These are phyloP conservation scores for Podaxis mareebaensis DNA, from an alignment of 768 basidiomycete genomes.

Conservation along the genomic window DNA sequence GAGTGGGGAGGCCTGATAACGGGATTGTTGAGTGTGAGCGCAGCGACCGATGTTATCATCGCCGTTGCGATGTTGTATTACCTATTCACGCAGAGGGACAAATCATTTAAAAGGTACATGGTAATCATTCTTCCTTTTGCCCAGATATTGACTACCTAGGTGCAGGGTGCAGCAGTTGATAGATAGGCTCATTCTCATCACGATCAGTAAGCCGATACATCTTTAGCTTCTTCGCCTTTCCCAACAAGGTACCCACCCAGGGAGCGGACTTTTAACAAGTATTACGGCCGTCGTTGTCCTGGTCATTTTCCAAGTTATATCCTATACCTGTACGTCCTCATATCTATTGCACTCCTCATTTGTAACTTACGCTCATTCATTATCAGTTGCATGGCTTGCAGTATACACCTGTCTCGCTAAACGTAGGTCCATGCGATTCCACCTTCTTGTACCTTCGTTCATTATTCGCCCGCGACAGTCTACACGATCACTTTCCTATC, in stretches of 20 bases:
- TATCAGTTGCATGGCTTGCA: background rate
- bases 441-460: background rate
- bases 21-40: constrained; percentile 1
- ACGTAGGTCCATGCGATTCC: background rate
- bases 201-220: background rate
- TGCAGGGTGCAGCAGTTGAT: background rate
- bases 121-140: background rate
- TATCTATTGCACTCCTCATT: background rate
- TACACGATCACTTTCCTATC: constrained; percentile 1
- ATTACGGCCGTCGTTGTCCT: background rate
- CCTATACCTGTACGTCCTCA: background rate
- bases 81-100: constrained; percentile 1
- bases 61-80: constrained; percentile 15
- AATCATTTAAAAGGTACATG: background rate
- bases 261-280: background rate
- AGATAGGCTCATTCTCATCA: background rate
- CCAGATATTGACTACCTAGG: background rate
- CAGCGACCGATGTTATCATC: constrained; percentile 9
- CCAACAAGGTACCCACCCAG: background rate
- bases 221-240: background rate
- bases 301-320: background rate
- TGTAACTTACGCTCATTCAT: background rate
- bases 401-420: constrained; percentile 12
- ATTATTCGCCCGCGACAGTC: background rate
- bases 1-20: constrained; percentile 5